Base-by-base conservation (phyloP, 1,284 basidiomycete genomes). In the Amylostereum areolatum region DNA sequence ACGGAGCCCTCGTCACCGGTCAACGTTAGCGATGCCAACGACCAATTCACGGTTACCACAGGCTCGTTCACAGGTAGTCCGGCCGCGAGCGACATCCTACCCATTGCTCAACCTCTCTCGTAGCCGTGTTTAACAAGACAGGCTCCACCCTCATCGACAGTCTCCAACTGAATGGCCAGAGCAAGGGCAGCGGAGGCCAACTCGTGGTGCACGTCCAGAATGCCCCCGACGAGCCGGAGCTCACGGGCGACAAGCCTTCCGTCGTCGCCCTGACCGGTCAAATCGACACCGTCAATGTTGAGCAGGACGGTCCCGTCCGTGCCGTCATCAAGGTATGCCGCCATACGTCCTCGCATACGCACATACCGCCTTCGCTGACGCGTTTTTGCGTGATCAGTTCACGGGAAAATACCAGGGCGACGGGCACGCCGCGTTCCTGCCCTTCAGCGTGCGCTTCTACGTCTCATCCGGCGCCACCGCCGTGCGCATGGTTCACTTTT, bases 301-400 rank as follows among this genome's bases (percentile, higher is more conserved):
- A 73, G 49, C 70, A 72, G 49, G 59, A 56, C 42, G 70, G 70
- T 1, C 70, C 70, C n/a, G 69, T 72, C n/a, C 59, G 70, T 2
- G 71, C 65, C 12, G 68, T 71, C 7, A 62, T 73, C 40, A 73
- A 73, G 59, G 70, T 67, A 31, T 6, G 45, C 29, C 28, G 24
- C 42, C 7, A 29, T 32, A 24, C 25, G 32, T 4, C n/a, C 12
- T 36, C 12, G 33, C 33, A 35, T 35, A 35, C 33, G 33, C 33
- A 35, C 8, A 35, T 35, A 35, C 33, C 33, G n/a, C 33, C 8
- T n/a, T 8, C 33, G 33, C 33, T 35, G 33, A 35, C 33, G 33
- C 33, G n/a, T 25, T 45, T n/a, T 44, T n/a, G 32, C 12, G 50
- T 39, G n/a, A 25, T 5, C 45, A 70, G 70, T 60, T 68, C 6